Evolutionary conservation across 225 moss, liverwort and hornwort species (phyloP).

Genomic region (Straminergon stramineum): DNA sequence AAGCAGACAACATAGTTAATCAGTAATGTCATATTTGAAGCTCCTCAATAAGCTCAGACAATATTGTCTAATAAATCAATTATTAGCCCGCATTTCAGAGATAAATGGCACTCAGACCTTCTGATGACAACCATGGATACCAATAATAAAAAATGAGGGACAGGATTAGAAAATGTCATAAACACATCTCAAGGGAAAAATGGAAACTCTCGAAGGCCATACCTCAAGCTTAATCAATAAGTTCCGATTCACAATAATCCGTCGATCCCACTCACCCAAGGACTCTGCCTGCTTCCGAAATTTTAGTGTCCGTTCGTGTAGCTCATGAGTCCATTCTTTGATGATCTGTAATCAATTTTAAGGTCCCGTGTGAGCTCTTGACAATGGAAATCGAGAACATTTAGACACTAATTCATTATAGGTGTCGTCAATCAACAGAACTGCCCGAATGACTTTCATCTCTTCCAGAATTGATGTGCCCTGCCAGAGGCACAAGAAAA

Average conservation of each 20-base stretch:
- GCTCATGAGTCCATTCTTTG: slow-evolving; percentile 89
- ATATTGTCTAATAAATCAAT: neutral
- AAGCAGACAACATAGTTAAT: neutral
- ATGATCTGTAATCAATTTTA: slow-evolving; percentile 40
- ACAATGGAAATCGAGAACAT: neutral
- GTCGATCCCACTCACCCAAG: slow-evolving; percentile 91
- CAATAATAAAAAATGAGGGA: neutral
- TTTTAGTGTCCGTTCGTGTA: slow-evolving; percentile 82
- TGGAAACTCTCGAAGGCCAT: neutral
- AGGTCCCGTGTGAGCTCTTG: neutral
- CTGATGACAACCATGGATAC: neutral
- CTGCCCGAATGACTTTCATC: neutral
- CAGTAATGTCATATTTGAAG: neutral
- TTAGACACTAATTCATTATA: neutral
- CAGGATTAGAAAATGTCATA: neutral
- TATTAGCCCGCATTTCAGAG: neutral
- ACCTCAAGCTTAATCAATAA: slow-evolving; percentile 92
- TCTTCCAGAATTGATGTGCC: neutral
- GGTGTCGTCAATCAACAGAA: neutral
- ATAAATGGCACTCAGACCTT: neutral
- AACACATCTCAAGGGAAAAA: neutral
- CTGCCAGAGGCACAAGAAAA: neutral
- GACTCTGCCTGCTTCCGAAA: slow-evolving; percentile 92
- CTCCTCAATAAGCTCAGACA: neutral
- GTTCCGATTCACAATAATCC: slow-evolving; percentile 85